Conservation (phyloP, 306 rosid species). For the Quercus alba region DNA sequence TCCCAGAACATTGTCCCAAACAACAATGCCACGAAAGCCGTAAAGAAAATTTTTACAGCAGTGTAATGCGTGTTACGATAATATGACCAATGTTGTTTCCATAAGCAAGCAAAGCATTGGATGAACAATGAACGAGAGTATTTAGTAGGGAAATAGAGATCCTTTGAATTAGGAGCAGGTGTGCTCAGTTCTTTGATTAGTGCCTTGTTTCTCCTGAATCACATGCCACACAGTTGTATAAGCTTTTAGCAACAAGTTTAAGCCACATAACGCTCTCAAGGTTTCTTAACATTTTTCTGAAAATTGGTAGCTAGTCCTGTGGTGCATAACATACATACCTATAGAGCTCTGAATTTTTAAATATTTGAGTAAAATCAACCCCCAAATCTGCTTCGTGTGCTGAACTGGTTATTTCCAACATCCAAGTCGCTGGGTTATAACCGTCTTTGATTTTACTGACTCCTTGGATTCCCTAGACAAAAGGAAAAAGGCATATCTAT, state of each 20-base stretch:
- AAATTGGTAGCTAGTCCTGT: not conserved
- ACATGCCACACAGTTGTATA: not conserved
- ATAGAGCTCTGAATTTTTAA: conserved; percentile 36
- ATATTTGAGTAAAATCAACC: conserved; percentile 33
- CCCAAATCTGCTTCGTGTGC: conserved; percentile 42
- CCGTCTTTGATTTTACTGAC: conserved; percentile 32
- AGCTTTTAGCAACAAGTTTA: not conserved
- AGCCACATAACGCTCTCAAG: no score
- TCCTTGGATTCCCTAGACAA: conserved; percentile 34
- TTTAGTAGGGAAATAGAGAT: conserved; percentile 47
- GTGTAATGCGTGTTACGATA: conserved; percentile 69
- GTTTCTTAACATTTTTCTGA: no score
- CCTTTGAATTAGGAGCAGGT: conserved; percentile 50
- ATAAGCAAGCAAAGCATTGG: conserved; percentile 58
- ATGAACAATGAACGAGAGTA: conserved; percentile 43
- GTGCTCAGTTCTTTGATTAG: conserved; percentile 48
- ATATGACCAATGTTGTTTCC: conserved; percentile 74
- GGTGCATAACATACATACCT: conserved; percentile 14
- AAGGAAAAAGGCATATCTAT: not conserved
- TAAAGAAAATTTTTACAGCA: conserved; percentile 44
- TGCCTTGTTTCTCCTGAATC: conserved; percentile 58
- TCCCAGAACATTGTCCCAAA: conserved; percentile 75
- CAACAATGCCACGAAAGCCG: conserved; percentile 45
- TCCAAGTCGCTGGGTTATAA: conserved; percentile 53
- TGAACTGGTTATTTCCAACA: conserved; percentile 41